Evolutionary conservation across 2,329 filamentous ascomycete genomes (phyloP), one percentile per base, ranked within the genome.

Genomic region (Byssothecium circinans): DNA sequence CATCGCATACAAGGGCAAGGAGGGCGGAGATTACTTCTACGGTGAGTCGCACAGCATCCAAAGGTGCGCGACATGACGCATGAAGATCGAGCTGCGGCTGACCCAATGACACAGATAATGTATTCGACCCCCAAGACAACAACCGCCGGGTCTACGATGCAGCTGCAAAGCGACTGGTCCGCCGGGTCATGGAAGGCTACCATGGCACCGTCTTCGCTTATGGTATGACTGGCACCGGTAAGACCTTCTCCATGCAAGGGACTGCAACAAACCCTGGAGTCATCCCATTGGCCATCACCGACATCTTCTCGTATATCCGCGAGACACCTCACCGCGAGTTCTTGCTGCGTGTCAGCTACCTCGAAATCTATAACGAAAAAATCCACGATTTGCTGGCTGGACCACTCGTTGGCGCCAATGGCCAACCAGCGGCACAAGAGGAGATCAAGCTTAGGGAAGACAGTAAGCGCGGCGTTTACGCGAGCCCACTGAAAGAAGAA

Each of bases 221-320:
- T 70, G 94, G 94, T 66, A 97, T 97, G 91, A 99, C 94, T 3
- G 94, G 94, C 53, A 97, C 94, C 0, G 94, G 94, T 59, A 99
- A 99, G 76, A 99, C 94, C 0, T 99, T 97, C 70, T 97, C 92
- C 32, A 99, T 99, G 94, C 94, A 99, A 76, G 94, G 94, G 60
- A 99, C 94, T 10, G 91, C 91, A 37, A 89, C 89, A 2, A 95
- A 91, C 32, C 94, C 94, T 1, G 94, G 94, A 75, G 94, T 99
- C 22, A 99, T 99, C 46, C 94, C 94, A 6, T 79, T 97, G 32
- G 94, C 94, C 32, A 97, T 99, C 61, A 97, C 94, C 53, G 94
- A 99, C 67, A 99, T 99, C 43, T 99, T 99, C 72, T 97, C 94
- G 0, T 99, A 96, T 71, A 99, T 99, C 59, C 87, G 94, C 48